Conservation (phyloP, 2,329 filamentous ascomycete genomes). For the Trichoderma sp. region DNA sequence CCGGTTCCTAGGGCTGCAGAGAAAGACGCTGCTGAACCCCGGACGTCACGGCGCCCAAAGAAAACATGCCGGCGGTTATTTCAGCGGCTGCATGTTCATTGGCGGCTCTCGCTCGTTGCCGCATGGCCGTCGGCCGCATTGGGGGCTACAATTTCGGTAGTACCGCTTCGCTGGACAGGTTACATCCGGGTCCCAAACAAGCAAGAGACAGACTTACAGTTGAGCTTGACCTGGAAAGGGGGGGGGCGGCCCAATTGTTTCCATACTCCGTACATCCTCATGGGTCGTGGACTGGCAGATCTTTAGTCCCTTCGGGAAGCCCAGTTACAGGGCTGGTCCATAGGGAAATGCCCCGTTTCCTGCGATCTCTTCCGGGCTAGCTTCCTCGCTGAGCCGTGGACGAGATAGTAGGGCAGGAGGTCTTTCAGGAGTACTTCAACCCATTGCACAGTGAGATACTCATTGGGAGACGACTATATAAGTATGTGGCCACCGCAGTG, state of each 20-base stretch:
- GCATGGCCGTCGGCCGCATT: neutral
- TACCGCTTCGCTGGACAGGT: constrained; percentile 9
- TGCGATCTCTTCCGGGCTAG: constrained; percentile 4
- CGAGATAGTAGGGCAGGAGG: neutral
- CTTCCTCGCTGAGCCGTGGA: neutral
- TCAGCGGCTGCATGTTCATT: neutral
- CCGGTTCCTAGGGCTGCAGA: neutral
- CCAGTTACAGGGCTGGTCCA: neutral
- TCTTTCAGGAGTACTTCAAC: neutral
- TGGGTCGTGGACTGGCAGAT: constrained; percentile 12
- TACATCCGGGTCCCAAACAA: neutral
- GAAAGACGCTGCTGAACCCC: neutral
- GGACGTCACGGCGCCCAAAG: neutral
- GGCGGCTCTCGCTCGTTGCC: neutral
- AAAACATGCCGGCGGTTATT: constrained; percentile 20
- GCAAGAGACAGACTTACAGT: neutral
- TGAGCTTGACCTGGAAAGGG: constrained; percentile 9
- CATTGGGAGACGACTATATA: constrained; percentile 10
- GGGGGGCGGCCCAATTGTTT: neutral
- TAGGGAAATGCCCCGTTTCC: neutral
- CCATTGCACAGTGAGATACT: neutral
- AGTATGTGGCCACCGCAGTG: neutral
- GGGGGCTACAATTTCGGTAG: constrained; percentile 17
- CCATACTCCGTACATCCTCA: neutral
- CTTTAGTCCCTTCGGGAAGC: constrained; percentile 6